These are phyloP conservation scores for Uncinocarpus reesii DNA, from an alignment of 2,329 filamentous ascomycete species.

Conservation along the genomic window DNA sequence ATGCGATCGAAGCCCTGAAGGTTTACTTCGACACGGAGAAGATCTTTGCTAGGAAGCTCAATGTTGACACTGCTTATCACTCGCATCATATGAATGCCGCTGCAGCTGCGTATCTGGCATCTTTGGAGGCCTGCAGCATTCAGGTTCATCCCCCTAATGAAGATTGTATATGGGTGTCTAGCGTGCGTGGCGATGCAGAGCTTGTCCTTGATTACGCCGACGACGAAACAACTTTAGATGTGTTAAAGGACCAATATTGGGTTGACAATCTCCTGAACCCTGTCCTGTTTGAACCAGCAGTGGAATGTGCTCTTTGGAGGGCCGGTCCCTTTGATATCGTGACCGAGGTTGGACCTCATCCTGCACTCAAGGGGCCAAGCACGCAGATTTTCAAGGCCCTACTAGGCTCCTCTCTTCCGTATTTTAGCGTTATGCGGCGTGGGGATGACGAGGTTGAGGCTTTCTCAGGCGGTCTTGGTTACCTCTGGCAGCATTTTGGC, in stretches of 20 bases:
- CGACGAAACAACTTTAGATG: no score
- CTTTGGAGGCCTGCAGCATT: no score
- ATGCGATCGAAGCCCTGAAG: slow-evolving; percentile 20
- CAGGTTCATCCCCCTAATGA: no score
- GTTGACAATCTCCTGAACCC: slow-evolving; percentile 29
- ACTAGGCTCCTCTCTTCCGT: slow-evolving; percentile 7
- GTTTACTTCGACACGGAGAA: slow-evolving; percentile 14
- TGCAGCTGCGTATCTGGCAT: slow-evolving; percentile 13
- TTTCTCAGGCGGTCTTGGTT: slow-evolving; percentile 19
- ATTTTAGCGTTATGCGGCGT: slow-evolving; percentile 15
- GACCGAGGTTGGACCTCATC: slow-evolving; percentile 27
- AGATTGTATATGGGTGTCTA: no score
- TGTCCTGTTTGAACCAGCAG: slow-evolving; percentile 29
- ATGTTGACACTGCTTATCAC: slow-evolving; percentile 23
- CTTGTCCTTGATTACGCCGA: no score
- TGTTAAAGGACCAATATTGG: slow-evolving; percentile 30
- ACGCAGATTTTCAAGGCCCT: slow-evolving; percentile 2
- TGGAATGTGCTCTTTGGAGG: slow-evolving; percentile 12
- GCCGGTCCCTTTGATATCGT: neutral
- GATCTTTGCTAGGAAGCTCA: slow-evolving; percentile 19
- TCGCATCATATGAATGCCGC: slow-evolving; percentile 21
- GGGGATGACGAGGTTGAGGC: slow-evolving; percentile 15
- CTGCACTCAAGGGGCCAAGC: slow-evolving; percentile 25
- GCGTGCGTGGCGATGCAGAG: no score
- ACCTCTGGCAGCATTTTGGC: slow-evolving; percentile 14